Conservation (phyloP, 2,329 filamentous ascomycete species). For the Mariannaea sp. region DNA sequence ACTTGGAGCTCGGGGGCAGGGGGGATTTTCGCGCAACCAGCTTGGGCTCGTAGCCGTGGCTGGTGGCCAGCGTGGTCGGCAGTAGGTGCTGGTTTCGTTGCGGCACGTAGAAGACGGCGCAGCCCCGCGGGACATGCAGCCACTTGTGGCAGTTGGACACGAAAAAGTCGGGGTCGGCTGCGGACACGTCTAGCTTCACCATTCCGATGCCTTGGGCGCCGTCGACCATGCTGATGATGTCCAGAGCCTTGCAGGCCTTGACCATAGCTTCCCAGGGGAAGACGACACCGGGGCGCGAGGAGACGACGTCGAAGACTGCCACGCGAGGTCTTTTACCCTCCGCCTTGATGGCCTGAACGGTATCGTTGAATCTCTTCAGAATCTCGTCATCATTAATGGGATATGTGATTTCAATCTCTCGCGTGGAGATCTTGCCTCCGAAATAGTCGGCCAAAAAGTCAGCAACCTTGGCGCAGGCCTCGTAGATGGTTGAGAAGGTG, state of each 20-base stretch:
- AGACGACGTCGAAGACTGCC: constrained; percentile 77
- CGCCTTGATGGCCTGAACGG: constrained; percentile 56
- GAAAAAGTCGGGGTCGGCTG: constrained; percentile 81
- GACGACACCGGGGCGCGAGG: constrained; percentile 75
- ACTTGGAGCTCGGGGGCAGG: constrained; percentile 54
- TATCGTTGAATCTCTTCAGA: constrained; percentile 61
- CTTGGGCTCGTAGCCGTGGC: constrained; percentile 71
- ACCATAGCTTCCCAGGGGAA: constrained; percentile 78
- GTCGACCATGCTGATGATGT: constrained; percentile 77
- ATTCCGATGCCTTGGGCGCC: constrained; percentile 86
- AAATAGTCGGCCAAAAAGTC: constrained; percentile 72
- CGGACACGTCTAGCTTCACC: constrained; percentile 68
- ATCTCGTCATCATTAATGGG: constrained; percentile 74
- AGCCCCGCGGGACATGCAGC: constrained; percentile 80
- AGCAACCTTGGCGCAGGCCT: constrained; percentile 74
- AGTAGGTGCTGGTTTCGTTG: constrained; percentile 76
- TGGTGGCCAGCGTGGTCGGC: constrained; percentile 76
- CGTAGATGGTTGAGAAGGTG: constrained; percentile 80
- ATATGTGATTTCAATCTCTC: constrained; percentile 66
- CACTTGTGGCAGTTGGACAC: constrained; percentile 90
- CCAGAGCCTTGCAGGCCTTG: constrained; percentile 66
- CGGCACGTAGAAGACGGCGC: constrained; percentile 81
- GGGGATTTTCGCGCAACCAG: constrained; percentile 42
- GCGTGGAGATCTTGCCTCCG: constrained; percentile 47
- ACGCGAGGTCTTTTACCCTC: constrained; percentile 67